Base-by-base conservation (phyloP, 805 yeast genomes). In the Yueomyces sinensis region DNA sequence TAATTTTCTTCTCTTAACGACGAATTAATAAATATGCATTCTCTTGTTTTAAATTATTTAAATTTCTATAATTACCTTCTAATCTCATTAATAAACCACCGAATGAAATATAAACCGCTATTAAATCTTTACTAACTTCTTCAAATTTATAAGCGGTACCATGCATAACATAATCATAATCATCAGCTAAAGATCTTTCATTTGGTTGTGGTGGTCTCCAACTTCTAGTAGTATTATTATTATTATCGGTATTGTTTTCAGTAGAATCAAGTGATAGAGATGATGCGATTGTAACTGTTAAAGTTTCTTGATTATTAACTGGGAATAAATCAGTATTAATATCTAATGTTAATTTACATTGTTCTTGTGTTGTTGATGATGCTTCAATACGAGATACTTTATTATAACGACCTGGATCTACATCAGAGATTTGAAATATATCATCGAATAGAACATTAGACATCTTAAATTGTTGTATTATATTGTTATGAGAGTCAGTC, bases 71-170 rank as follows among this genome's bases (percentile, higher is more conserved):
- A 37, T 83, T 82, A 47, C 98, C 98, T 62, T 91, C 97, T 43
- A 91, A 66, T 52, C 96, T 80, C 75, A 89, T 71, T 47, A 91
- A 68, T 48, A 91, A 70, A 4, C 98, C 98, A 37, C 98, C 98
- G 57, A 87, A 91, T 3, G 97, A 89, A 38, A 84, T 82, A 55
- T 84, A 91, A 17, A 89, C 95, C 16, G 93, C 77, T 60, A 84
- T 80, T 44, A 65, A 65, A 50, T 76, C 82, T 38, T 61, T 56
- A 29, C 47, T 49, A 41, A 78, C 73, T 62, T 91, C 98, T 57
- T 89, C 95, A 54, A 91, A 91, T 58, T 89, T 87, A 67, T 91
- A 91, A 31, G 91, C 94, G 5, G 95, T 86, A 36, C 98, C 98
- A 56, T 87, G 76, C 97, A 91, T 89, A 44, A 91, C 97, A 50